Evolutionary conservation across 176 grass and related monocot species (phyloP).

Genomic region (Aechmea fasciata): DNA sequence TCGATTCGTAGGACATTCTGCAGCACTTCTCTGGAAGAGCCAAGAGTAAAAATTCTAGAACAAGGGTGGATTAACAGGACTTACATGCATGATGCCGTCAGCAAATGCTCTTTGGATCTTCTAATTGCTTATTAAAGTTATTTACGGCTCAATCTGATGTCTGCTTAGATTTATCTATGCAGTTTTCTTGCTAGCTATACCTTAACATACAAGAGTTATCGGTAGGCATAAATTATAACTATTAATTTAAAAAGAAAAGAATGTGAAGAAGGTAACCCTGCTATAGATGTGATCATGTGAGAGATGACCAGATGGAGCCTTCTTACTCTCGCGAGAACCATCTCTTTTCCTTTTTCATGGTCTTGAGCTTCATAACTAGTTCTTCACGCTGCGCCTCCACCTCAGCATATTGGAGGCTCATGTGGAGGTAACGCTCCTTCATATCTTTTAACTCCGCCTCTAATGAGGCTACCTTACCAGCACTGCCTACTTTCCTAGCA

Average conservation of each 20-base stretch:
- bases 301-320: not conserved
- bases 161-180: not conserved
- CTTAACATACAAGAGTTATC: not conserved
- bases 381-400: slow-evolving; percentile 73
- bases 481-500: slow-evolving; percentile 19
- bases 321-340: slow-evolving; percentile 57
- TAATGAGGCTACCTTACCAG: slow-evolving; percentile 44
- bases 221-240: not conserved
- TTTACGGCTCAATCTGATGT: not conserved
- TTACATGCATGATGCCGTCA: not conserved
- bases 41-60: not conserved
- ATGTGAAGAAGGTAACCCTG: not conserved
- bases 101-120: not conserved
- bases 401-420: slow-evolving; percentile 81
- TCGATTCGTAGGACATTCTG: too few relatives aligned
- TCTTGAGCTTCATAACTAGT: slow-evolving; percentile 75
- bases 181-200: not conserved
- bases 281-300: not conserved
- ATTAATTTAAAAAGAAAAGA: not conserved
- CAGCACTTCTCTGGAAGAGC: not conserved
- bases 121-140: not conserved
- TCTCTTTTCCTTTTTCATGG: slow-evolving; percentile 41
- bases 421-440: slow-evolving; percentile 50
- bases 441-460: slow-evolving; percentile 83
- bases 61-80: not conserved